Evolutionary conservation across 2,329 filamentous ascomycete species (phyloP).

Genomic region (Teratosphaeria viscida): DNA sequence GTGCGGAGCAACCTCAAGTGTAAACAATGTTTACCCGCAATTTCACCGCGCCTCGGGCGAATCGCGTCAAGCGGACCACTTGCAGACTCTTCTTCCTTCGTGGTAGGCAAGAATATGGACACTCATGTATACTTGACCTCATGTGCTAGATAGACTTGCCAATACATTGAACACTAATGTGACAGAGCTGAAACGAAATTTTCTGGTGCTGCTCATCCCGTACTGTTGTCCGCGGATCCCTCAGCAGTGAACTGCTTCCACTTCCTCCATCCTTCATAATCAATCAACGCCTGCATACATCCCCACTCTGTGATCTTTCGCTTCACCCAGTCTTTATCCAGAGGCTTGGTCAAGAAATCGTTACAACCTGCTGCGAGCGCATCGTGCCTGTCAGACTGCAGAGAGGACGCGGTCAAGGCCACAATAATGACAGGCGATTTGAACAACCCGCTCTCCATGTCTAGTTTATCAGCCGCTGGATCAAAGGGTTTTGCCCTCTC

Average conservation of each 20-base stretch:
- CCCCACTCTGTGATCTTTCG: constrained; percentile 99
- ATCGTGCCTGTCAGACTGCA: constrained; percentile 92
- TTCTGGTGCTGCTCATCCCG: background rate
- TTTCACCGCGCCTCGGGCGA: background rate
- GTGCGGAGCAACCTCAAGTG: background rate
- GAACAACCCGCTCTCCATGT: constrained; percentile 57
- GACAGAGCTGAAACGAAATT: background rate
- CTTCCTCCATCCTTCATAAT: constrained; percentile 94
- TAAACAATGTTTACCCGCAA: background rate
- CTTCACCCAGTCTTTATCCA: constrained; percentile 95
- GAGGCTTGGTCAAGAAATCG: constrained; percentile 92
- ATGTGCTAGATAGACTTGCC: no score
- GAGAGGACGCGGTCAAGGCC: constrained; percentile 81
- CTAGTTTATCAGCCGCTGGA: constrained; percentile 57
- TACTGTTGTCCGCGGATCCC: constrained; percentile 11
- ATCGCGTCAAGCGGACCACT: background rate
- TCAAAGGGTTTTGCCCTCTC: constrained; percentile 15
- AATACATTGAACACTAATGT: background rate
- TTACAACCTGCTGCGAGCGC: constrained; percentile 93
- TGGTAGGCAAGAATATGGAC: no score
- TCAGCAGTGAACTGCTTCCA: constrained; percentile 70
- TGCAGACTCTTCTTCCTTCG: no score
- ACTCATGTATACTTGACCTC: no score
- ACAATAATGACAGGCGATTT: constrained; percentile 98
- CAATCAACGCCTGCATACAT: constrained; percentile 97